phyloP scores from a whole-genome alignment of 1,139 yeast genomes.

The Tardiomyces blankii region DNA sequence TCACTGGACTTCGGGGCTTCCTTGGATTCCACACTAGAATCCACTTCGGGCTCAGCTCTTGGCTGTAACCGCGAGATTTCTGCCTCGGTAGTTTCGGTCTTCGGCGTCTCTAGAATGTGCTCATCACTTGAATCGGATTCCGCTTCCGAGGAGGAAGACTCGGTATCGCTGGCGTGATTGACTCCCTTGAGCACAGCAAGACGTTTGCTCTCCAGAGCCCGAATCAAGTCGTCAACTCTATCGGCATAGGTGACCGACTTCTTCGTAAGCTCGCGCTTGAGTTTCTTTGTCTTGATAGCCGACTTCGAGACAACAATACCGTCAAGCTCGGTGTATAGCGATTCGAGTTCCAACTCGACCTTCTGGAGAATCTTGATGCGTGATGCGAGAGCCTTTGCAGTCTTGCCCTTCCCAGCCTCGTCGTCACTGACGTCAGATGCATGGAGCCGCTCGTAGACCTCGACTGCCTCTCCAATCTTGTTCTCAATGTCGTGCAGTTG shows the following conservation, averaged over 20 bases:
- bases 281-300: conserved; percentile 7
- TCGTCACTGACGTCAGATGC: conserved; percentile 4
- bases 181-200: neutral
- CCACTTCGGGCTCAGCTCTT: too few species aligned
- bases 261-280: conserved; percentile 14
- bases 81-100: neutral
- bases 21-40: too few species aligned
- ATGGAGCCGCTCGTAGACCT: conserved; percentile 12
- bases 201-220: conserved; percentile 9
- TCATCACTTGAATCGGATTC: conserved; percentile 4
- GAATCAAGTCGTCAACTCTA: conserved; percentile 15
- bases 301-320: conserved; percentile 8
- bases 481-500: conserved; percentile 8
- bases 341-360: conserved; percentile 15
- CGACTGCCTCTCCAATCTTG: conserved; percentile 12
- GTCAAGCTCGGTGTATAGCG: conserved; percentile 15
- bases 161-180: neutral
- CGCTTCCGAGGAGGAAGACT: neutral
- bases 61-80: neutral
- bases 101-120: neutral
- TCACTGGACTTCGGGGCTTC: neutral
- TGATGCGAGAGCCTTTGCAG: conserved; percentile 9
- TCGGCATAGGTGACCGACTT: conserved; percentile 15
- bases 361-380: conserved; percentile 16
- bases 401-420: conserved; percentile 3